Conservation (phyloP, 2,329 filamentous ascomycete species). For the Phoma sp. region DNA sequence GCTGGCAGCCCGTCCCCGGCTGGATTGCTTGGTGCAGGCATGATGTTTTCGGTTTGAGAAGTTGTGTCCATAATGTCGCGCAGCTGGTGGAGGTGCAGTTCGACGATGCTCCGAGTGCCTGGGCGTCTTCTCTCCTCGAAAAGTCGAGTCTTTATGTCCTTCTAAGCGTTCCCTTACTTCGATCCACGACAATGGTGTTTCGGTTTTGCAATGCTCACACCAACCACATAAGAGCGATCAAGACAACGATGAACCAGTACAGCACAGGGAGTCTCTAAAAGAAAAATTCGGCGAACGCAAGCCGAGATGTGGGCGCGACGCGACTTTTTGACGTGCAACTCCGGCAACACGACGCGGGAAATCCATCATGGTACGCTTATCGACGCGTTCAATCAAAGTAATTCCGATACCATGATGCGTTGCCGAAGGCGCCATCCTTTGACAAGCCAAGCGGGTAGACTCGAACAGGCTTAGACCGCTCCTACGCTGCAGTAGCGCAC, state of each 20-base stretch:
- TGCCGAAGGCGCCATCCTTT: conserved; percentile 21
- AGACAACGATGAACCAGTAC: conserved; percentile 10
- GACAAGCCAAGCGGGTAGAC: conserved; percentile 6
- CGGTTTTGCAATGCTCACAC: conserved; percentile 6
- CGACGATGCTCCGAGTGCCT: neutral
- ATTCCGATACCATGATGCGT: conserved; percentile 26
- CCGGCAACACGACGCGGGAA: conserved; percentile 6
- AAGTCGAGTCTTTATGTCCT: neutral
- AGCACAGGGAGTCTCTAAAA: conserved; percentile 2
- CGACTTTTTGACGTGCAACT: conserved; percentile 13
- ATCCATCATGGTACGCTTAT: conserved; percentile 29
- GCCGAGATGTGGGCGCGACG: conserved; percentile 11
- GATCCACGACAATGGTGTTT: conserved; percentile 6
- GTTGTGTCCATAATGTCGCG: neutral
- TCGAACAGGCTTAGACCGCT: conserved; percentile 7
- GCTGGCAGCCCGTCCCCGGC: conserved; percentile 11
- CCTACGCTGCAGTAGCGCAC: conserved; percentile 22
- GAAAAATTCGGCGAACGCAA: conserved; percentile 10
- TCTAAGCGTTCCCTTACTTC: conserved; percentile 11
- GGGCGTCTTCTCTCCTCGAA: neutral
- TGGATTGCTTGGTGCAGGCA: conserved; percentile 4
- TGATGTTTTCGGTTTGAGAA: conserved; percentile 3
- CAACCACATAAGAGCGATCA: conserved; percentile 5
- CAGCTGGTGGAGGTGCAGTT: neutral
- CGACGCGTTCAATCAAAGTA: conserved; percentile 18